phyloP scores from a whole-genome alignment of 441 rosid genomes.

The Erysimum cheiri region DNA sequence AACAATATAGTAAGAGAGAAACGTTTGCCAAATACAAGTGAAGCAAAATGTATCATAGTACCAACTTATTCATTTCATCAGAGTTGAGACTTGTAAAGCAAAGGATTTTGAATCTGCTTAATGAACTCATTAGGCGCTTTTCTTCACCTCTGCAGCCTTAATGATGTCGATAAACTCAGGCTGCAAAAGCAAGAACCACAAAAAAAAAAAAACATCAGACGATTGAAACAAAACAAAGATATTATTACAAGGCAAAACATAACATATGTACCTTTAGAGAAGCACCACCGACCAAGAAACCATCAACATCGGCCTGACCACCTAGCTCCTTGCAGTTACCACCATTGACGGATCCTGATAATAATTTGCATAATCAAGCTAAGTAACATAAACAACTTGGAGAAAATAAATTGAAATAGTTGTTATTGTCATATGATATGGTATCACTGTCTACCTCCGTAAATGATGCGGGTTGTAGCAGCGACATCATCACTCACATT shows the following conservation, averaged over 20 bases:
- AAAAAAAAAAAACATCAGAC: neutral
- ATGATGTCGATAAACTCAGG: constrained; percentile 51
- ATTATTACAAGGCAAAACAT: neutral
- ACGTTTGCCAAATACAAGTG: constrained; percentile 23
- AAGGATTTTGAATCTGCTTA: neutral
- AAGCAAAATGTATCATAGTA: constrained; percentile 33
- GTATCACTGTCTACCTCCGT: constrained; percentile 57
- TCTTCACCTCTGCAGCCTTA: constrained; percentile 48
- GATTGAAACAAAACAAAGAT: neutral
- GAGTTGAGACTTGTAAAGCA: constrained; percentile 2
- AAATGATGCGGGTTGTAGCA: constrained; percentile 63
- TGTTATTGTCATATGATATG: neutral
- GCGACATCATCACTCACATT: constrained; percentile 62
- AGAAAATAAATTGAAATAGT: neutral
- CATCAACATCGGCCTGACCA: constrained; percentile 68
- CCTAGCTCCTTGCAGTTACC: constrained; percentile 72
- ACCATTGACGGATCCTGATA: constrained; percentile 72
- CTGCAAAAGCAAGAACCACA: constrained; percentile 17
- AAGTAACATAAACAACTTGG: neutral
- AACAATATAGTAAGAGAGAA: constrained; percentile 15
- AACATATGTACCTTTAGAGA: constrained; percentile 47
- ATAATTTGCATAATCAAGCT: constrained; percentile 14
- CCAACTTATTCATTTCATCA: constrained; percentile 31
- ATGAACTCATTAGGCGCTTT: constrained; percentile 39
- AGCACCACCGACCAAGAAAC: constrained; percentile 85